Conservation (phyloP, 2,329 filamentous ascomycete genomes). For the Aspergillus latus region DNA sequence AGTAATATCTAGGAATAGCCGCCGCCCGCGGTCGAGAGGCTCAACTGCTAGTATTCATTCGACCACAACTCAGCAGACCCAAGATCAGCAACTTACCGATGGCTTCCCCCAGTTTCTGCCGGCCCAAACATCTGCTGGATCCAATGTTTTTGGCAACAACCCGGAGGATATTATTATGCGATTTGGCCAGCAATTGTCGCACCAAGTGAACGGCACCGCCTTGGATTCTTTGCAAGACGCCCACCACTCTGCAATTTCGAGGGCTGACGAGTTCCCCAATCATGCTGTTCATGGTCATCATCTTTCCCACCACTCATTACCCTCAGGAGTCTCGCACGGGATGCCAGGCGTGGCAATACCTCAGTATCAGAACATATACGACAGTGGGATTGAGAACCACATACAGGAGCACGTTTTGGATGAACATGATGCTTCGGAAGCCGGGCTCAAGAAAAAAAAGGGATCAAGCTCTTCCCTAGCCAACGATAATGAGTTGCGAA, state of each 20-base stretch:
- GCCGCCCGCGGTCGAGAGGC: constrained; percentile 46
- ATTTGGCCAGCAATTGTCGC: constrained; percentile 44
- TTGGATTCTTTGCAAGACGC: constrained; percentile 42
- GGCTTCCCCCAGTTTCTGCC: constrained; percentile 42
- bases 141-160: constrained; percentile 40
- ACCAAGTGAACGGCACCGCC: constrained; percentile 36
- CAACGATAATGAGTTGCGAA: constrained; percentile 51
- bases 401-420: constrained; percentile 42
- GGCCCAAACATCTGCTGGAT: constrained; percentile 33
- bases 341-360: constrained; percentile 33
- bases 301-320: constrained; percentile 38
- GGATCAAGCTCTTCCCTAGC: constrained; percentile 50
- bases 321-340: constrained; percentile 37
- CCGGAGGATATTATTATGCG: constrained; percentile 49
- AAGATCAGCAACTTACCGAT: constrained; percentile 43
- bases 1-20: constrained; percentile 39
- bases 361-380: constrained; percentile 43
- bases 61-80: constrained; percentile 46
- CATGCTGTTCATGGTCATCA: constrained; percentile 37
- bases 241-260: constrained; percentile 36
- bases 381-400: constrained; percentile 44
- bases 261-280: constrained; percentile 39
- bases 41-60: constrained; percentile 51
- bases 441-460: constrained; percentile 46
- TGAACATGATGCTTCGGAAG: constrained; percentile 46